Evolutionary conservation across 2,329 filamentous ascomycete genomes (phyloP).

Genomic region (Pezicula radicicola): DNA sequence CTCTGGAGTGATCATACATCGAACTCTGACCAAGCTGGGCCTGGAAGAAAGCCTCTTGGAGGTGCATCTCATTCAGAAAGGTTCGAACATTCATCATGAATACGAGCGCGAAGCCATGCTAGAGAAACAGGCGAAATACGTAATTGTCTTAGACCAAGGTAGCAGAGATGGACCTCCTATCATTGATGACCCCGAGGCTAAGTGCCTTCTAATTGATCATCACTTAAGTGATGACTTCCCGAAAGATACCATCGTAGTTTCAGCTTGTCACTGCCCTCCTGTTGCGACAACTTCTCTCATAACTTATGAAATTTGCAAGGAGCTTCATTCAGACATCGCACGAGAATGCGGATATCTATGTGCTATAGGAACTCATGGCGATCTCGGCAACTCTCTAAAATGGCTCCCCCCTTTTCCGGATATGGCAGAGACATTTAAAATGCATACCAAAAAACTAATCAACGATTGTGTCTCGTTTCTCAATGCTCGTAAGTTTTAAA

Average conservation of each 20-base stretch:
- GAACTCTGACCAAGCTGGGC: slow-evolving; percentile 56
- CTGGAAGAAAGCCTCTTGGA: slow-evolving; percentile 49
- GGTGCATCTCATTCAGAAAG: slow-evolving; percentile 58
- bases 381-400: slow-evolving; percentile 61
- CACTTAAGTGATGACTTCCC: slow-evolving; percentile 59
- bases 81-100: slow-evolving; percentile 53
- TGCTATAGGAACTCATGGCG: slow-evolving; percentile 63
- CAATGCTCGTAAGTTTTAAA: slow-evolving; percentile 47
- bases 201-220: slow-evolving; percentile 61
- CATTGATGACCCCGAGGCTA: slow-evolving; percentile 42
- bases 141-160: slow-evolving; percentile 66
- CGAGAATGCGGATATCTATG: slow-evolving; percentile 57
- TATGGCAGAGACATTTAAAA: slow-evolving; percentile 58
- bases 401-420: slow-evolving; percentile 66
- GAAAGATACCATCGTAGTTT: slow-evolving; percentile 39
- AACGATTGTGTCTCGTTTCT: slow-evolving; percentile 62
- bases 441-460: slow-evolving; percentile 57
- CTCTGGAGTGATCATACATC: slow-evolving; percentile 60
- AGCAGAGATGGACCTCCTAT: slow-evolving; percentile 53
- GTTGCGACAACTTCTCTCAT: slow-evolving; percentile 63
- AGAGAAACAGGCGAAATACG: slow-evolving; percentile 46
- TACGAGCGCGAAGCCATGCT: slow-evolving; percentile 49
- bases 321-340: slow-evolving; percentile 48
- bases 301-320: slow-evolving; percentile 60
- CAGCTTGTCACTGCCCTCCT: slow-evolving; percentile 61